Evolutionary conservation across 2,329 filamentous ascomycete genomes (phyloP).

Genomic region (Knufia fluminis): DNA sequence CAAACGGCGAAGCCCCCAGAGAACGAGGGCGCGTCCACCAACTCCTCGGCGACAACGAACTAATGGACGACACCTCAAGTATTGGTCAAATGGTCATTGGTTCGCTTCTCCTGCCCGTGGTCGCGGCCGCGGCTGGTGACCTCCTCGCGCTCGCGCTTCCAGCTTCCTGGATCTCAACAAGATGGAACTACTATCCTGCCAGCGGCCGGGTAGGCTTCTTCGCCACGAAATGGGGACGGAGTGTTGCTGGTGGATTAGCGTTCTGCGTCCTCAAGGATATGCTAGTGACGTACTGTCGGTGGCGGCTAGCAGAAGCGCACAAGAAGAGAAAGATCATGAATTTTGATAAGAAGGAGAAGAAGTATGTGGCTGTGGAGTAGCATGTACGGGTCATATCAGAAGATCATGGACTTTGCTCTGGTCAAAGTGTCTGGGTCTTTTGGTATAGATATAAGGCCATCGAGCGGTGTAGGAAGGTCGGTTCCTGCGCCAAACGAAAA

Average conservation of each 20-base stretch:
- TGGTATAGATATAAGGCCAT: no score
- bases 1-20: slow-evolving; percentile 21
- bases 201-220: slow-evolving; percentile 54
- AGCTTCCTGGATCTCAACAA: slow-evolving; percentile 51
- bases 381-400: no score
- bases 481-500: neutral
- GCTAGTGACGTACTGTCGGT: slow-evolving; percentile 49
- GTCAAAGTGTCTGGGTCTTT: no score
- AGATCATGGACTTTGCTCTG: no score
- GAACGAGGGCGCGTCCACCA: slow-evolving; percentile 25
- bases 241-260: slow-evolving; percentile 75
- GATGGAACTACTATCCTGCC: slow-evolving; percentile 28
- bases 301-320: slow-evolving; percentile 40
- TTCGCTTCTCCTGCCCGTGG: slow-evolving; percentile 68
- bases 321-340: slow-evolving; percentile 38
- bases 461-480: no score
- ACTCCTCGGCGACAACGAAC: slow-evolving; percentile 32
- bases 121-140: slow-evolving; percentile 72
- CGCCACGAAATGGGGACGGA: slow-evolving; percentile 79
- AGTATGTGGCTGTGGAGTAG: slow-evolving; percentile 16
- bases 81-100: slow-evolving; percentile 55
- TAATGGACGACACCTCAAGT: slow-evolving; percentile 45
- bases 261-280: slow-evolving; percentile 76
- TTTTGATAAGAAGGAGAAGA: slow-evolving; percentile 36
- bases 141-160: slow-evolving; percentile 62